These are phyloP conservation scores for Fagus sylvatica DNA, from an alignment of 306 rosid species.

Conservation along the genomic window DNA sequence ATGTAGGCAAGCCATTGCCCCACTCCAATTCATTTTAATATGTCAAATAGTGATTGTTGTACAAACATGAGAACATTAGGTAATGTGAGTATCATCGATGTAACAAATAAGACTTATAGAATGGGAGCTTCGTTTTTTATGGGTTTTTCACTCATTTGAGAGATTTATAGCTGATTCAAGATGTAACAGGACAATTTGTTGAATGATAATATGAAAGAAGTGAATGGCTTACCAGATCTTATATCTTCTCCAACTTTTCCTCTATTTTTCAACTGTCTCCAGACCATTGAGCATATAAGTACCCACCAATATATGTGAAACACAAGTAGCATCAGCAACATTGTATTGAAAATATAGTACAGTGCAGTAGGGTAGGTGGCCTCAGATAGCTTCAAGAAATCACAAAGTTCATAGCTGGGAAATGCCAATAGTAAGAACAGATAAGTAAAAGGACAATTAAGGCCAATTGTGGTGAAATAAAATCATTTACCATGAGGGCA, in stretches of 20 bases:
- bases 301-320: conserved; percentile 99
- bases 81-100: not conserved
- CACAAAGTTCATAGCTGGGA: conserved; percentile 63
- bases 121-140: not conserved
- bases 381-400: conserved; percentile 51
- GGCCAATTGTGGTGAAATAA: conserved; percentile 26
- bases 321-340: conserved; percentile 80
- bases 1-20: conserved; percentile 4
- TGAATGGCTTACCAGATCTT: conserved; percentile 76
- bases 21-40: not conserved
- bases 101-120: not conserved
- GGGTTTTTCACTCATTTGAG: not conserved
- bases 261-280: conserved; percentile 77
- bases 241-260: conserved; percentile 98
- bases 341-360: conserved; percentile 78
- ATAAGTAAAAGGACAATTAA: conserved; percentile 20
- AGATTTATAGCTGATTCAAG: not conserved
- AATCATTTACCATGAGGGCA: conserved; percentile 38
- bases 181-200: not conserved
- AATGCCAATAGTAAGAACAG: conserved; percentile 34
- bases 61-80: not conserved
- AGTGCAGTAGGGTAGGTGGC: conserved; percentile 30
- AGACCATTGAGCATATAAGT: conserved; percentile 83
- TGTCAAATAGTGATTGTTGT: not conserved
- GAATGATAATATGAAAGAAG: conserved; percentile 20